phyloP scores from a whole-genome alignment of 228 moss, liverwort and hornwort species.

The Sphagnum magellanicum region DNA sequence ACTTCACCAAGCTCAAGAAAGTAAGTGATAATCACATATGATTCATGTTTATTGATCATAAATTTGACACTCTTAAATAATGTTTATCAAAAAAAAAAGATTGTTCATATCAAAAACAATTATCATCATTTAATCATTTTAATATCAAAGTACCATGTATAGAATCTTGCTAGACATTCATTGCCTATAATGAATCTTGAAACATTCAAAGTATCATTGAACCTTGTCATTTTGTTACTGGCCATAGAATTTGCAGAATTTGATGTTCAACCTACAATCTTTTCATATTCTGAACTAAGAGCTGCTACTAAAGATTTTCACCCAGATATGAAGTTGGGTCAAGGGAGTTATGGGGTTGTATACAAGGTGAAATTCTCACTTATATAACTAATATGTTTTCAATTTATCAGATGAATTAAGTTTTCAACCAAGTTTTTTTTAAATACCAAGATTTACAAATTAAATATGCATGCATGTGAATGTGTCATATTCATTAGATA shows the following conservation, averaged over 20 bases:
- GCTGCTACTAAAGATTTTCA: conserved; percentile 46
- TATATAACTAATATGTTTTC: neutral
- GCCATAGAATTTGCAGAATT: conserved; percentile 51
- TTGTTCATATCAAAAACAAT: neutral
- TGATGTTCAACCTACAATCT: conserved; percentile 70
- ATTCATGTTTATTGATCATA: neutral
- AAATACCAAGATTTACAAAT: neutral
- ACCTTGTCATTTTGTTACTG: conserved; percentile 5
- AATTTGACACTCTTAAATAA: neutral
- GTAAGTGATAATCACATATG: too few species aligned
- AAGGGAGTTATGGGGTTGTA: conserved; percentile 66
- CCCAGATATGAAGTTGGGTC: conserved; percentile 46
- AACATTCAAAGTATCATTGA: neutral
- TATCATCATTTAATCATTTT: neutral
- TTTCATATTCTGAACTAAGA: conserved; percentile 49
- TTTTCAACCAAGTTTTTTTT: neutral
- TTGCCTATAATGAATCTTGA: too few species aligned
- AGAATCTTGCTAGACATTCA: neutral
- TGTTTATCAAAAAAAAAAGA: neutral
- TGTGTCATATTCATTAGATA: too few species aligned
- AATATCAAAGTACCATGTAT: neutral
- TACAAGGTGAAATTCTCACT: conserved; percentile 41
- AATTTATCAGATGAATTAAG: neutral
- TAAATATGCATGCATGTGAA: neutral
- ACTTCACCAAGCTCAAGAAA: too few species aligned